Evolutionary conservation across 305 asterid genomes (phyloP).

Genomic region (Solanum chacoense): DNA sequence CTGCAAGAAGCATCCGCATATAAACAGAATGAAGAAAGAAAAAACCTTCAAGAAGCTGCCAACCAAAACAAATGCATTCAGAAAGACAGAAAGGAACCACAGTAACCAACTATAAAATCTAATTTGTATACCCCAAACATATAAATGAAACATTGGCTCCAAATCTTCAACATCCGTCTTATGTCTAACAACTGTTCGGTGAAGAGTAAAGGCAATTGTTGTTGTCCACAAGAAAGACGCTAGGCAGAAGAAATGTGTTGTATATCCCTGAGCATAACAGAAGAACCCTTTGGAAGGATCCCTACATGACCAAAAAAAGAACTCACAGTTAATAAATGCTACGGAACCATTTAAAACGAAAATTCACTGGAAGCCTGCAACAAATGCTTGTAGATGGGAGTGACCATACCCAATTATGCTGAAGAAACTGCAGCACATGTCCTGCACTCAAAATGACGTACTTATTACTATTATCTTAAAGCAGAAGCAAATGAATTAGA

Average conservation of each 20-base stretch:
- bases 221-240: slow-evolving; percentile 98
- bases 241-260: slow-evolving; percentile 95
- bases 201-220: slow-evolving; percentile 89
- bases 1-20: slow-evolving; percentile 31
- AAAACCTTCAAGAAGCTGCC: neutral
- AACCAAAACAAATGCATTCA: neutral
- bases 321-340: neutral
- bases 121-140: slow-evolving; percentile 75
- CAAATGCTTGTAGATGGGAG: neutral
- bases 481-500: neutral
- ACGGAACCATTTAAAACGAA: neutral
- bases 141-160: slow-evolving; percentile 95
- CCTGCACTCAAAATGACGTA: slow-evolving; percentile 41
- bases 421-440: slow-evolving; percentile 97
- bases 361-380: neutral
- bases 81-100: neutral
- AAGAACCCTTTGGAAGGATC: slow-evolving; percentile 94
- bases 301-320: slow-evolving; percentile 38
- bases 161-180: slow-evolving; percentile 97
- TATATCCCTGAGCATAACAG: slow-evolving; percentile 95
- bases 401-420: slow-evolving; percentile 79
- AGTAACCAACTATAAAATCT: neutral
- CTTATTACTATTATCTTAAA: neutral
- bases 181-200: slow-evolving; percentile 96
- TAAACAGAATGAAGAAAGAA: slow-evolving; percentile 1